Conservation (phyloP, 2,329 filamentous ascomycete species). For the Tolypocladium sp. region DNA sequence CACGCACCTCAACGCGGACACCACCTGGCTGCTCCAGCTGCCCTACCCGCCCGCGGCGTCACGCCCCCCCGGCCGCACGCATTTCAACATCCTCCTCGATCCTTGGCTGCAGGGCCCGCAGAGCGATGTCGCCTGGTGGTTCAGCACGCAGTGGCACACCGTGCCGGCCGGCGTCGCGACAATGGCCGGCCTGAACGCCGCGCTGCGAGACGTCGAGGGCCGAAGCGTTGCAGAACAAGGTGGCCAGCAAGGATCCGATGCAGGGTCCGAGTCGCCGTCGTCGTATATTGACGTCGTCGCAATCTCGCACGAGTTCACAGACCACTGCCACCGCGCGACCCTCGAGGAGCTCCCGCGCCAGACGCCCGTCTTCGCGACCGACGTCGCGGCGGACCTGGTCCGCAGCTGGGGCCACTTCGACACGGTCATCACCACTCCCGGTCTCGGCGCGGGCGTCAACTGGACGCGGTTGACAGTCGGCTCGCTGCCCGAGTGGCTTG, state of each 20-base stretch:
- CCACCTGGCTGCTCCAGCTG: conserved; percentile 57
- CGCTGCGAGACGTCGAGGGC: conserved; percentile 39
- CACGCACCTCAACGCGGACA: conserved; percentile 58
- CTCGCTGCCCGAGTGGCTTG: conserved; percentile 49
- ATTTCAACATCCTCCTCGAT: conserved; percentile 57
- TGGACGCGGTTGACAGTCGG: conserved; percentile 12
- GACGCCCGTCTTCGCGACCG: conserved; percentile 51
- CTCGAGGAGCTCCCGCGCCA: conserved; percentile 41
- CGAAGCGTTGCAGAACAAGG: conserved; percentile 2
- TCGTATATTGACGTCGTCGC: conserved; percentile 44
- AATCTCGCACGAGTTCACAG: conserved; percentile 58
- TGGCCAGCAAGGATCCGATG: background rate
- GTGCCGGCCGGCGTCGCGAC: conserved; percentile 42
- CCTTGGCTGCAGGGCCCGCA: conserved; percentile 57
- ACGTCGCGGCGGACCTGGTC: conserved; percentile 48
- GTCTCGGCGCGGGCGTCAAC: conserved; percentile 23
- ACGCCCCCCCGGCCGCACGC: conserved; percentile 34
- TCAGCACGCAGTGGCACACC: conserved; percentile 56
- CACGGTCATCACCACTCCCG: conserved; percentile 38
- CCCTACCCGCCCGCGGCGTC: conserved; percentile 36
- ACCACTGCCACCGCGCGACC: conserved; percentile 57
- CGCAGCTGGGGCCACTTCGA: conserved; percentile 51
- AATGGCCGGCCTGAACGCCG: conserved; percentile 43
- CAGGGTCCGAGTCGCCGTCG: background rate
- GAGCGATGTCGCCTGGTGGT: conserved; percentile 53